phyloP scores from a whole-genome alignment of 768 basidiomycete species.

The Hemileccinum rubropunctum region DNA sequence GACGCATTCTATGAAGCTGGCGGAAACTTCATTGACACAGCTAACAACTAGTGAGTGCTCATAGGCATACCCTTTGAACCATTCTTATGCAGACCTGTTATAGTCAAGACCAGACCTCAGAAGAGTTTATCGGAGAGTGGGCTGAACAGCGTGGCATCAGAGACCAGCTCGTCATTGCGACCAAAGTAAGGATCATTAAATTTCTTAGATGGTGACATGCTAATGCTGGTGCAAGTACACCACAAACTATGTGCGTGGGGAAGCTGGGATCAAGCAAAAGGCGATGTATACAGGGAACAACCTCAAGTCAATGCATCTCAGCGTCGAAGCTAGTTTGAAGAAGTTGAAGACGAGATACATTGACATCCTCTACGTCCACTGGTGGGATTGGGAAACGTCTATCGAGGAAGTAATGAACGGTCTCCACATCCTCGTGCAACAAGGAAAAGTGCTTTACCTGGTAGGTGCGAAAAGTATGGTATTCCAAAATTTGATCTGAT shows the following conservation, averaged over 20 bases:
- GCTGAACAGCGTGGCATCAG: conserved; percentile 38
- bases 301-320: conserved; percentile 41
- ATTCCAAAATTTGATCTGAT: background rate
- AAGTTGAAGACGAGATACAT: conserved; percentile 26
- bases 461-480: conserved; percentile 7
- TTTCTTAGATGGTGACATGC: background rate
- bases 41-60: background rate
- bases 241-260: conserved; percentile 16
- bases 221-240: conserved; percentile 16
- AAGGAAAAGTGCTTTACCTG: conserved; percentile 40
- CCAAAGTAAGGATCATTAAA: conserved; percentile 28
- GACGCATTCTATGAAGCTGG: conserved; percentile 1
- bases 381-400: conserved; percentile 37
- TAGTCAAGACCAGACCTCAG: conserved; percentile 40
- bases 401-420: conserved; percentile 41
- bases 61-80: background rate
- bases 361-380: conserved; percentile 26
- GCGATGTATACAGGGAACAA: conserved; percentile 48
- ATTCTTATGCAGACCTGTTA: background rate
- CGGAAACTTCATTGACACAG: conserved; percentile 1
- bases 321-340: conserved; percentile 30
- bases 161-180: conserved; percentile 45
- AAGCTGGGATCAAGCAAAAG: conserved; percentile 26
- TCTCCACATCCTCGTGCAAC: conserved; percentile 36
- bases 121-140: conserved; percentile 50